Evolutionary conservation across 2,329 filamentous ascomycete species (phyloP).

Genomic region (Tolypocladium album): DNA sequence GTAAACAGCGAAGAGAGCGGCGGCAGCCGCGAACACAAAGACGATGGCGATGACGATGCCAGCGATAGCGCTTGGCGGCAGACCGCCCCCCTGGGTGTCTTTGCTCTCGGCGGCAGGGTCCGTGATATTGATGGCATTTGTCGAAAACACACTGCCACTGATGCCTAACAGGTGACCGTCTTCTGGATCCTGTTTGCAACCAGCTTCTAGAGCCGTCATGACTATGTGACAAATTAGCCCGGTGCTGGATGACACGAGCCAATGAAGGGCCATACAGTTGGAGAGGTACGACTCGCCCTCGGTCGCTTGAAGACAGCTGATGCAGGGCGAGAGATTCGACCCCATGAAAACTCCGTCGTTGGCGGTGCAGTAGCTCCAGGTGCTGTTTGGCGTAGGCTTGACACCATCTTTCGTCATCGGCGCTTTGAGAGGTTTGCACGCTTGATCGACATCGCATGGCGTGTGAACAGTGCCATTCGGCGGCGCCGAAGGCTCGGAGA

Average conservation of each 20-base stretch:
- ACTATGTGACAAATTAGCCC: constrained; percentile 20
- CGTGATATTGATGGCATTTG: constrained; percentile 27
- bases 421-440: constrained; percentile 27
- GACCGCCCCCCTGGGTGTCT: constrained; percentile 13
- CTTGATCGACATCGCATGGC: constrained; percentile 30
- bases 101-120: constrained; percentile 16
- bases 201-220: constrained; percentile 33
- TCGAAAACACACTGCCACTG: constrained; percentile 31
- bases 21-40: constrained; percentile 28
- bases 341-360: constrained; percentile 21
- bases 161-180: constrained; percentile 27
- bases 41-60: constrained; percentile 39
- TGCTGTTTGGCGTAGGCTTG: constrained; percentile 6
- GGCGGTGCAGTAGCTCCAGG: constrained; percentile 31
- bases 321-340: constrained; percentile 23
- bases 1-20: constrained; percentile 35
- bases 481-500: constrained; percentile 18
- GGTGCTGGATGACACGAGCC: constrained; percentile 4
- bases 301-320: constrained; percentile 31
- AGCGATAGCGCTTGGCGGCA: constrained; percentile 39
- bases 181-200: constrained; percentile 32
- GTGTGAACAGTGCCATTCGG: constrained; percentile 21
- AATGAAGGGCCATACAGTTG: constrained; percentile 32
- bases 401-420: constrained; percentile 24
- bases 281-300: constrained; percentile 29